Conservation (phyloP, 768 basidiomycete species). For the Saitozyma sp. region DNA sequence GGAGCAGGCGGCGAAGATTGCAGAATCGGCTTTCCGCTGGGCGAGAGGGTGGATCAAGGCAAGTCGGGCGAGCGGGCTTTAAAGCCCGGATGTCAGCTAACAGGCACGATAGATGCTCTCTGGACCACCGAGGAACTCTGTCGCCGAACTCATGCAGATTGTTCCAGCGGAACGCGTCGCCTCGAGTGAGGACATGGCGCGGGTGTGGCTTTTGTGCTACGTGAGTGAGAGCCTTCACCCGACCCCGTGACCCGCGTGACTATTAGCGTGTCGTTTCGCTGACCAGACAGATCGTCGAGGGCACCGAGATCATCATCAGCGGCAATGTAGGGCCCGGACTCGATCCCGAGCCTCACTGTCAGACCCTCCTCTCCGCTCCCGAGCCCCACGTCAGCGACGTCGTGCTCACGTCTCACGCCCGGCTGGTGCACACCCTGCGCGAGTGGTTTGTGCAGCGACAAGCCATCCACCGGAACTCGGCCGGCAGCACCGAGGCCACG, state of each 20-base stretch:
- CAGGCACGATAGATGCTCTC: constrained; percentile 12
- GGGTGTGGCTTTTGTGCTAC: constrained; percentile 40
- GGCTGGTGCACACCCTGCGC: constrained; percentile 14
- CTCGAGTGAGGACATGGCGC: constrained; percentile 22
- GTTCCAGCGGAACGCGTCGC: constrained; percentile 30
- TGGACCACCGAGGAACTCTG: constrained; percentile 9
- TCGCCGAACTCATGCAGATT: constrained; percentile 18
- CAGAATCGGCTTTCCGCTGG: constrained; percentile 31
- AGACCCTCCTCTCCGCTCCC: not conserved
- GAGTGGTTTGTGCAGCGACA: constrained; percentile 8
- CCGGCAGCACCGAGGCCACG: not conserved
- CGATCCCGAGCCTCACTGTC: constrained; percentile 11
- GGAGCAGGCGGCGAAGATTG: constrained; percentile 24
- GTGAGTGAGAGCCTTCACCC: constrained; percentile 14
- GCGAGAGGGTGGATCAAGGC: constrained; percentile 40
- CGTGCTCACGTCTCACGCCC: constrained; percentile 22
- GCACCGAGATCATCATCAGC: not conserved
- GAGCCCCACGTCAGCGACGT: constrained; percentile 6
- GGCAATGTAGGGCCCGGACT: not conserved
- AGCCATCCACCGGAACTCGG: not conserved
- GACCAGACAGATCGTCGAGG: constrained; percentile 19
- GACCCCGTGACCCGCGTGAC: constrained; percentile 1
- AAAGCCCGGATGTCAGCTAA: not conserved
- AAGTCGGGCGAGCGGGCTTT: not conserved
- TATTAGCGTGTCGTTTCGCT: not conserved